These are phyloP conservation scores for Paragyromitra xinjiangensis DNA, from an alignment of 495 filamentous ascomycete species.

Conservation along the genomic window DNA sequence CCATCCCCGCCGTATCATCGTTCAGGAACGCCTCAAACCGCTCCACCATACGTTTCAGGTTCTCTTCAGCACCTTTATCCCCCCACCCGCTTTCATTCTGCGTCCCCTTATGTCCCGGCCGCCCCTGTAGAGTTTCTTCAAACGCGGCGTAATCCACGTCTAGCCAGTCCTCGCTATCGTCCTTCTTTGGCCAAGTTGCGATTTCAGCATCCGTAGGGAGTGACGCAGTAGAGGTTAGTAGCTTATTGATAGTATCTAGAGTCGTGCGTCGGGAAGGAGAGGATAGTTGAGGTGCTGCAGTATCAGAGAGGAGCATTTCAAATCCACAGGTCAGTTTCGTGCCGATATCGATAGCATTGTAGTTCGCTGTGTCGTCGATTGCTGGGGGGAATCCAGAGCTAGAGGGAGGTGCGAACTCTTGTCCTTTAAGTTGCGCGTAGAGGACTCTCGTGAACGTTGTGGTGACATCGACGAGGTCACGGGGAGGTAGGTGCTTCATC, in stretches of 20 bases:
- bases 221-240: slow-evolving; percentile 59
- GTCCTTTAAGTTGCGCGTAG: slow-evolving; percentile 90
- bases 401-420: slow-evolving; percentile 76
- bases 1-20: slow-evolving; percentile 79
- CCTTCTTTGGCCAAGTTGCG: slow-evolving; percentile 68
- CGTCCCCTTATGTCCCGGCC: slow-evolving; percentile 50
- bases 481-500: slow-evolving; percentile 70
- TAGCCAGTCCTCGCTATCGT: slow-evolving; percentile 91
- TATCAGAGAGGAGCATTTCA: slow-evolving; percentile 79
- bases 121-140: slow-evolving; percentile 76
- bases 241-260: slow-evolving; percentile 5
- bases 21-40: slow-evolving; percentile 93
- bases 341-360: slow-evolving; percentile 72
- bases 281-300: slow-evolving; percentile 35
- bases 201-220: slow-evolving; percentile 82
- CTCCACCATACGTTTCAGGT: slow-evolving; percentile 86
- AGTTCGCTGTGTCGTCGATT: slow-evolving; percentile 39
- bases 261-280: slow-evolving; percentile 21
- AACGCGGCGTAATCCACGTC: slow-evolving; percentile 91
- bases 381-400: slow-evolving; percentile 8
- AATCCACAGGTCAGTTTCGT: slow-evolving; percentile 92
- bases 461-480: slow-evolving; percentile 79
- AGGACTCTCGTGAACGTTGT: slow-evolving; percentile 85
- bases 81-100: slow-evolving; percentile 69
- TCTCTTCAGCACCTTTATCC: slow-evolving; percentile 80